These are phyloP conservation scores for Ceriops zippeliana DNA, from an alignment of 345 rosid species.

Conservation along the genomic window DNA sequence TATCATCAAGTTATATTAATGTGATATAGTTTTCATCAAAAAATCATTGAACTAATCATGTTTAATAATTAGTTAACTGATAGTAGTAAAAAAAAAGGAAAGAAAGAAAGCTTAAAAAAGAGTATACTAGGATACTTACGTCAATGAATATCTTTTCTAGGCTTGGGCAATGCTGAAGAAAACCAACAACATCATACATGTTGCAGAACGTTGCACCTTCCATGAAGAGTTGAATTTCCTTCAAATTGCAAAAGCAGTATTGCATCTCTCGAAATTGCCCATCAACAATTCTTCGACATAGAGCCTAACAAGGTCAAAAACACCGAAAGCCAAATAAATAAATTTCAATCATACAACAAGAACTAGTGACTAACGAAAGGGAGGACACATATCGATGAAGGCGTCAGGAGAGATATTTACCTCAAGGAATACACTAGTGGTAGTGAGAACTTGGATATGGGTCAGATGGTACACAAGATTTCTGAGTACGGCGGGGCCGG, in stretches of 20 bases:
- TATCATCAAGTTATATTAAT: too few species aligned
- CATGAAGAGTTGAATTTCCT: constrained; percentile 28
- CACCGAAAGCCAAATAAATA: not conserved
- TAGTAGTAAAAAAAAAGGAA: too few species aligned
- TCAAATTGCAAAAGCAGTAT: constrained; percentile 1
- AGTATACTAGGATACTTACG: constrained; percentile 13
- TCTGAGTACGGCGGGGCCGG: not conserved
- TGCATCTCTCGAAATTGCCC: not conserved
- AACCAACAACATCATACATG: constrained; percentile 12
- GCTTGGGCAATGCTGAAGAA: constrained; percentile 14
- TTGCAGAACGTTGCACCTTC: constrained; percentile 16
- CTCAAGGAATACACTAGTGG: constrained; percentile 21
- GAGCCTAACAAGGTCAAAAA: not conserved
- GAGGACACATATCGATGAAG: too few species aligned
- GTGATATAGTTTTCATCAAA: too few species aligned
- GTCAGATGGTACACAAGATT: not conserved
- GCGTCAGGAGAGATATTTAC: not conserved
- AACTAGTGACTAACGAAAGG: too few species aligned
- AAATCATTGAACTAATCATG: not conserved
- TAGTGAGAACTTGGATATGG: constrained; percentile 11
- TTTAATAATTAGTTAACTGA: not conserved
- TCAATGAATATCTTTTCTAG: constrained; percentile 25
- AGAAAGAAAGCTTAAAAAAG: too few species aligned
- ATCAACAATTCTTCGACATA: not conserved
- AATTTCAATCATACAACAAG: not conserved